These are phyloP conservation scores for Dryadomyces sulphureus DNA, from an alignment of 2,329 filamentous ascomycete species.

Conservation along the genomic window DNA sequence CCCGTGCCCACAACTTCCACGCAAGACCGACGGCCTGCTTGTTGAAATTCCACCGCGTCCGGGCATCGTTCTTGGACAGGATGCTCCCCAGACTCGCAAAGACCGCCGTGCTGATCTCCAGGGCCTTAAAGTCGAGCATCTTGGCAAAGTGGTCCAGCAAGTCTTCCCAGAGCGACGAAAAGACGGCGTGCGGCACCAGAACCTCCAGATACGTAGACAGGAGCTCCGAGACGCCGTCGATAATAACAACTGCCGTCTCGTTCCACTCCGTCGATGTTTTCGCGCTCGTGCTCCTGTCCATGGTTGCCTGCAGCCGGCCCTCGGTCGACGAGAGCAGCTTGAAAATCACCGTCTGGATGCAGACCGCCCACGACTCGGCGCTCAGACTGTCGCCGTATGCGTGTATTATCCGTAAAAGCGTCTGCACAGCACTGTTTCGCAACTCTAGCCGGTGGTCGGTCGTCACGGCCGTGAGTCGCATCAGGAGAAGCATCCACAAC, in stretches of 20 bases:
- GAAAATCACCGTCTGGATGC: slow-evolving; percentile 69
- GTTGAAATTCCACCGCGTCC: slow-evolving; percentile 27
- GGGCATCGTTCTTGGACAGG: slow-evolving; percentile 34
- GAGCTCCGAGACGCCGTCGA: slow-evolving; percentile 58
- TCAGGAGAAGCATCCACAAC: slow-evolving; percentile 63
- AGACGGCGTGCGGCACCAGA: slow-evolving; percentile 49
- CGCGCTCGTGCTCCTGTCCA: slow-evolving; percentile 22
- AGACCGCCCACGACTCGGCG: slow-evolving; percentile 68
- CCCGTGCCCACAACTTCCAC: slow-evolving; percentile 57
- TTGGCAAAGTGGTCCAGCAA: slow-evolving; percentile 54
- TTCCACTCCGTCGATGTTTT: slow-evolving; percentile 46
- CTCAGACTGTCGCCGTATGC: slow-evolving; percentile 72
- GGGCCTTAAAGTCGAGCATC: slow-evolving; percentile 44
- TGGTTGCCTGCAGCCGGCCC: slow-evolving; percentile 29
- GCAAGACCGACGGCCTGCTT: slow-evolving; percentile 41
- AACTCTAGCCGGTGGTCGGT: slow-evolving; percentile 60
- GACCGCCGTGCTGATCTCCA: slow-evolving; percentile 58
- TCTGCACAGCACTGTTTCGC: slow-evolving; percentile 76
- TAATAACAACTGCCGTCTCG: slow-evolving; percentile 59
- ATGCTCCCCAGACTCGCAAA: slow-evolving; percentile 54
- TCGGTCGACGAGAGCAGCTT: slow-evolving; percentile 60
- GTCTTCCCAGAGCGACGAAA: slow-evolving; percentile 61
- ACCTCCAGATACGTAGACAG: slow-evolving; percentile 64
- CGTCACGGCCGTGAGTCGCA: slow-evolving; percentile 57
- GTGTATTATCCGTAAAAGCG: slow-evolving; percentile 79